Evolutionary conservation across 2,329 filamentous ascomycete genomes (phyloP), one percentile per base, ranked within the genome.

Genomic region (Nannizziopsis arthrosporioides): DNA sequence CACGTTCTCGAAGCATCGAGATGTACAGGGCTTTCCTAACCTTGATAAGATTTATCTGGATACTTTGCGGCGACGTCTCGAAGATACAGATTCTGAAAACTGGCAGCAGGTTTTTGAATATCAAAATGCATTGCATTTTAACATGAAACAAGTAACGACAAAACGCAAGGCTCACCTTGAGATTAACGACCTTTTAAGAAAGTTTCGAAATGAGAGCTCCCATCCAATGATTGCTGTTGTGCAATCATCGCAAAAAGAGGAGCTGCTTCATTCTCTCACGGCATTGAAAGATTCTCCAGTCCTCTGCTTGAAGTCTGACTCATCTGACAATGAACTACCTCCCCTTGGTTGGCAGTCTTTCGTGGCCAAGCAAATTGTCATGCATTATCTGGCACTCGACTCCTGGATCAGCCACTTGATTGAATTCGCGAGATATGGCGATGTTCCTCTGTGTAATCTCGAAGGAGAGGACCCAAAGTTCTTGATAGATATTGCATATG

Each of bases 401-500:
- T 82, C 85, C 0, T 98, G 92, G 90, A 78, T 98, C 39, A 70
- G 86, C 36, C 89, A 98, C 66, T 73, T 98, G 14, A 84, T 87
- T 19, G 82, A 88, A 41, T 77, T 98, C 47, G 85, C 92, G 42
- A 77, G 87, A 53, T 96, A 96, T 61, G 92, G 92, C 19, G 87
- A 96, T 62, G 80, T 98, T 3, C 92, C 92, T 1, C 73, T 99
- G 6, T 96, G 92, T 67, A 98, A 99, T 58, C 71, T 99, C 30
- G 92, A 96, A 63, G 82, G 82, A 38, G 92, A 96, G 56, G 92
- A 98, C 58, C 90, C 92, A 22, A 80, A 87, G 2, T 96, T 92
- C 69, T 70, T 98, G 47, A 98, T 99, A 57, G 92, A 99, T 61
- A 80, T 99, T 48, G 85, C 90, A 0, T 99, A 96, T 63, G 92